phyloP scores from a whole-genome alignment of 257 asterid species.

The Jacaranda copaia region DNA sequence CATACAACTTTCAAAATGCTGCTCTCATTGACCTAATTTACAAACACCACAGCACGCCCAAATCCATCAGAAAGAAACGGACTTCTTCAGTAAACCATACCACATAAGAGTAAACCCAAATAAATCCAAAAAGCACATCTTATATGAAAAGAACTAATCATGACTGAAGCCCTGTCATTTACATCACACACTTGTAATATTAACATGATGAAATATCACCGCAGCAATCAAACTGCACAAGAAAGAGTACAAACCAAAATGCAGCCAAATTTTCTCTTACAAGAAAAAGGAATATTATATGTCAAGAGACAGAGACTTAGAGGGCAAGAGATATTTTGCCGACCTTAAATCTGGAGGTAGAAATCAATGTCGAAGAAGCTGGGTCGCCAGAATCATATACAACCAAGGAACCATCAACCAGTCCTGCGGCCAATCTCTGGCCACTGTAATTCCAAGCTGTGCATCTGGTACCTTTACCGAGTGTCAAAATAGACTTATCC shows the following conservation, averaged over 20 bases:
- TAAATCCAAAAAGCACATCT: slow-evolving; percentile 9
- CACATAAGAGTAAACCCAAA: slow-evolving; percentile 13
- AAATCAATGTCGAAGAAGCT: slow-evolving; percentile 63
- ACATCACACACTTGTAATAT: neutral
- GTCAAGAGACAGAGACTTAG: neutral
- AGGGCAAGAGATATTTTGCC: neutral
- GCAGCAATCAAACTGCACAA: neutral
- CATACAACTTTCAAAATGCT: slow-evolving; percentile 75
- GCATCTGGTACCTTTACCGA: slow-evolving; percentile 71
- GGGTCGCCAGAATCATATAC: slow-evolving; percentile 71
- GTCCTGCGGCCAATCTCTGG: slow-evolving; percentile 78
- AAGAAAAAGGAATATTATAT: neutral
- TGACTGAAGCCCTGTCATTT: slow-evolving; percentile 15
- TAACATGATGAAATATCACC: neutral
- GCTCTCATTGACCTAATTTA: slow-evolving; percentile 60
- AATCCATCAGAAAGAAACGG: slow-evolving; percentile 46
- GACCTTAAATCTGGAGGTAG: slow-evolving; percentile 68
- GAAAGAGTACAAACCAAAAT: neutral
- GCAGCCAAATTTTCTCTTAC: neutral
- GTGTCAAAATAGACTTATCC: slow-evolving; percentile 63
- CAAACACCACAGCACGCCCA: slow-evolving; percentile 38
- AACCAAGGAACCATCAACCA: slow-evolving; percentile 60
- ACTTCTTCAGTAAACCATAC: neutral
- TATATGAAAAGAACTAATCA: neutral
- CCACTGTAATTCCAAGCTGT: slow-evolving; percentile 88